Percentiles rank a stretch among this genome's conserved stretches.
Evolutionary conservation across 2,329 filamentous ascomycete species (phyloP).

Genomic region (Colletotrichum chrysophilum): DNA sequence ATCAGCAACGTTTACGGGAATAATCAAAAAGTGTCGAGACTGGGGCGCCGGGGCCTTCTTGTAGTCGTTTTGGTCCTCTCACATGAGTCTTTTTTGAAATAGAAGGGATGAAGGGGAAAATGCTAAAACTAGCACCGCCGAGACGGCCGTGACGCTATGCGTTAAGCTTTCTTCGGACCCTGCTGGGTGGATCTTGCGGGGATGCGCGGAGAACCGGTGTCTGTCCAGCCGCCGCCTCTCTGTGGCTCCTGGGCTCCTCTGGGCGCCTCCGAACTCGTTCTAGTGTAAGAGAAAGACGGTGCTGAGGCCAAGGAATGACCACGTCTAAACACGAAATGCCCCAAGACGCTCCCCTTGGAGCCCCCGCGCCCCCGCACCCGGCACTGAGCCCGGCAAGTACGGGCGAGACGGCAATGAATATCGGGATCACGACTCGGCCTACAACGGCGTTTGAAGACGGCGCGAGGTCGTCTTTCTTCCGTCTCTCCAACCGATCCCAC

Average conservation of each 20-base stretch:
- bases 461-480: background rate
- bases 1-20: background rate
- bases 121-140: background rate
- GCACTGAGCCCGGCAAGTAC: conserved; percentile 11
- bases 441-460: background rate
- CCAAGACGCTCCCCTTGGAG: background rate
- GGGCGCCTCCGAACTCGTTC: background rate
- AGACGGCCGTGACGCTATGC: background rate
- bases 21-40: background rate
- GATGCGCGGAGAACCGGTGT: background rate
- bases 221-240: background rate
- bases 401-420: background rate
- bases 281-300: background rate
- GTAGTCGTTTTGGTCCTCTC: background rate
- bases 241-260: background rate
- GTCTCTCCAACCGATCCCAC: background rate
- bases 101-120: background rate
- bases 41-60: background rate
- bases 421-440: conserved; percentile 10
- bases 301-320: background rate
- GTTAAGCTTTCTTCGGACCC: conserved; percentile 1
- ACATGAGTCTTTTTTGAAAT: background rate
- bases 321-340: background rate
- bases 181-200: conserved; percentile 7
- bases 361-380: conserved; percentile 4